Base-by-base conservation (phyloP, 2,329 filamentous ascomycete genomes). In the Curvularia sp. region DNA sequence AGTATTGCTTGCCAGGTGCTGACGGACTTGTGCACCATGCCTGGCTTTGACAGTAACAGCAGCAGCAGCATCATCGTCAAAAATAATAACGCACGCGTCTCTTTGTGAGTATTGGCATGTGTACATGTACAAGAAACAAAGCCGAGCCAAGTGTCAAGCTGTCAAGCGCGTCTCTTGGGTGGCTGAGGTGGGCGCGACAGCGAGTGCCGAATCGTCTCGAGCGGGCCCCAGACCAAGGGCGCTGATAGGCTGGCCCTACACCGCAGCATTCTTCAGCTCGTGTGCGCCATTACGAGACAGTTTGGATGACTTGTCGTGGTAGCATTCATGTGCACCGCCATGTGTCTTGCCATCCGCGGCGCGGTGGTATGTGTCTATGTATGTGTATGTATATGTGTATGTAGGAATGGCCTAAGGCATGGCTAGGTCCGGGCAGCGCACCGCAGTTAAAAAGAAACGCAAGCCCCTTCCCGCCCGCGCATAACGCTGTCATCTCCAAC, bases 261-360 rank as follows among this genome's bases (percentile, higher is more conserved):
- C 51, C 38, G 66, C 60, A 53, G 60, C 63, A 66, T 60, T 68
- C 59, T 57, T 65, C 68, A 70, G 66, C 68, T 67, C 48, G 53
- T 50, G 53, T 38, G 25, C 27, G 28, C 32, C 19, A 30, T 27
- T 36, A 43, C 30, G 38, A 50, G 58, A 60, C 58, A 55, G 59
- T 65, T 52, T 66, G 59, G 60, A 62, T 53, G 55, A 52, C 32
- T 8, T 13, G 30, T 32, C 30, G 34, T 41, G 9, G 39, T 23
- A 56, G 65, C 63, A 57, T 61, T 59, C 53, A 60, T 53, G 53
- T 55, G 54, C 59, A 65, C 30, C 30, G 21, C 32, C 47, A 38
- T 25, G 32, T 30, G 47, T 38, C 9, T 18, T 38, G 27, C 21
- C 21, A 21, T 19, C 21, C 3, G 30, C 9, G 30, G 30, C 5